Base-by-base conservation (phyloP, 106 monocot genomes). In the Platanthera zijinensis region DNA sequence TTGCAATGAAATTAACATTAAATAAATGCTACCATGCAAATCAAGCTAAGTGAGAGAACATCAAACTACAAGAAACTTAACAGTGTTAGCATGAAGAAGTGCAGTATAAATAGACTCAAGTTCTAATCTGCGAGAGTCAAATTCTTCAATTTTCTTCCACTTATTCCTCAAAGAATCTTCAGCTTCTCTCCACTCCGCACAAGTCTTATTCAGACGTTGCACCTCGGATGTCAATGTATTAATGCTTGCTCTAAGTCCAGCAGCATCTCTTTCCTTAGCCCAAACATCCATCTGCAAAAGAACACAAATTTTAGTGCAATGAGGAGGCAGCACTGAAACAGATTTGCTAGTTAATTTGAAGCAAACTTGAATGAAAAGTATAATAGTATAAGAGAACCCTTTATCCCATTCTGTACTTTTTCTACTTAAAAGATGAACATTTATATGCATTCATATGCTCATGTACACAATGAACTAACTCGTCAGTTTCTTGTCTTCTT, bases 111-210 rank as follows among this genome's bases (percentile, higher is more conserved):
- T 89, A 50, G 77, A 74, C 79, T 96, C 93, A 22, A 96, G 79
- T 87, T 96, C 96, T 81, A 87, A 89, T 86, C 96, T 86, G n/a
- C 93, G 93, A 75, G 87, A 82, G 83, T 93, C 93, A 87, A 96
- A 96, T 66, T 91, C 96, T 83, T 96, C 96, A 75, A 96, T 96
- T 85, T 93, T 96, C 79, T 93, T 96, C 96, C 96, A 96, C 69
- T 96, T 96, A 69, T 87, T 96, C 74, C 77, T 93, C 81, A 96
- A 76, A 7, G 93, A 89, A 73, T 93, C 91, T 83, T 93, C 96
- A 68, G 96, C 96, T 82, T 93, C 93, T 87, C 89, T 93, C 87
- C 96, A 91, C 74, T 96, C 96, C 0, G 78, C 82, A 78, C 93
- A 96, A 70, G 93, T 77, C 63, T 91, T 93, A 72, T 87, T 87